phyloP scores from a whole-genome alignment of 108 stramenopile species.

The Stephanodiscus triporus region DNA sequence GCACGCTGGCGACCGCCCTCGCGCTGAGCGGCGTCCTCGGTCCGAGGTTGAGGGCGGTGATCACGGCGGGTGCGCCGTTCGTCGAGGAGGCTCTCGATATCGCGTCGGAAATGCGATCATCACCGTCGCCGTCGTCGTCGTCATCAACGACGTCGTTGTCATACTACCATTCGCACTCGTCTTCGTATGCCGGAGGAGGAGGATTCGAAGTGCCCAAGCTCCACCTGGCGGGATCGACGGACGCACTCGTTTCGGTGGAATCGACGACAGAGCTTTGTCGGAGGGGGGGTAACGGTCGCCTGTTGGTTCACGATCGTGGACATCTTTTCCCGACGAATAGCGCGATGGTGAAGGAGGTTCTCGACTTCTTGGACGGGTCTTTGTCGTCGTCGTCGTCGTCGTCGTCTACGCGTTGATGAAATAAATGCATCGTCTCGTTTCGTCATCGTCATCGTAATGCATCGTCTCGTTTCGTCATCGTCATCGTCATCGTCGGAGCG shows the following conservation, averaged over 20 bases:
- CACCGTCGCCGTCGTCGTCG: too few relatives aligned
- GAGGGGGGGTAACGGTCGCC: conserved; percentile 62
- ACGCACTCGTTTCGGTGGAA: conserved; percentile 63
- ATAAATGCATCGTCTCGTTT: too few relatives aligned
- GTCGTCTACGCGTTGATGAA: too few relatives aligned
- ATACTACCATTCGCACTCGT: too few relatives aligned
- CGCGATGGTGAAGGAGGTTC: conserved; percentile 54
- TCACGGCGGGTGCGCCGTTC: conserved; percentile 74
- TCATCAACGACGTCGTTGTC: neutral
- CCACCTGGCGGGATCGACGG: conserved; percentile 74
- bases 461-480: too few relatives aligned
- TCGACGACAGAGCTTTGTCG: conserved; percentile 52
- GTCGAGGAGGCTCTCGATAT: conserved; percentile 56
- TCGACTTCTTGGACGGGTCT: conserved; percentile 58
- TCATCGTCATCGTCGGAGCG: too few relatives aligned
- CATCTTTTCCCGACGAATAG: conserved; percentile 78
- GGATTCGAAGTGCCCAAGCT: conserved; percentile 66
- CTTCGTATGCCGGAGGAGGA: too few relatives aligned
- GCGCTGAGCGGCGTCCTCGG: conserved; percentile 54
- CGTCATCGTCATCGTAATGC: too few relatives aligned
- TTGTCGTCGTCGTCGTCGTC: too few relatives aligned
- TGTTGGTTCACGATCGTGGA: conserved; percentile 71
- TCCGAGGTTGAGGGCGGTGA: conserved; percentile 55
- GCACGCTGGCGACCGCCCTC: conserved; percentile 65
- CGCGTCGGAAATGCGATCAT: conserved; percentile 22